These are phyloP conservation scores for Pythium pyrilobum DNA, from an alignment of 352 stramenopile genomes.

Conservation along the genomic window DNA sequence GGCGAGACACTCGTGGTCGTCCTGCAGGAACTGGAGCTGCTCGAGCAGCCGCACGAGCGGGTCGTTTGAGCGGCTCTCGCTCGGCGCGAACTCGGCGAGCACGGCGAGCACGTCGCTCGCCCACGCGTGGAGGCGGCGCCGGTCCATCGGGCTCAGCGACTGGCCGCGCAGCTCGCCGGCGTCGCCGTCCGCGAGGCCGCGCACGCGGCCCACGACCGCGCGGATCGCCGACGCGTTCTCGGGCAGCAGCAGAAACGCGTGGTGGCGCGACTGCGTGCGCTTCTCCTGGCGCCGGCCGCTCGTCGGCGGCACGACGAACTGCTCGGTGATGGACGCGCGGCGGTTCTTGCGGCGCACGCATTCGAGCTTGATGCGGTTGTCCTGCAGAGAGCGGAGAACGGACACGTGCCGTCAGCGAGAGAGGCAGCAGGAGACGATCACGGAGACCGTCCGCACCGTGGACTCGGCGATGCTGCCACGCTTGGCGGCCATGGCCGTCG, in stretches of 20 bases:
- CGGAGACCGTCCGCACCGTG: background rate
- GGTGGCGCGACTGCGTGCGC: slow-evolving; percentile 33
- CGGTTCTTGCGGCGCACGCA: slow-evolving; percentile 45
- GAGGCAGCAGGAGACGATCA: background rate
- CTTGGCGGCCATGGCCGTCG: slow-evolving; percentile 4
- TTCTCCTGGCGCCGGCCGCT: slow-evolving; percentile 42
- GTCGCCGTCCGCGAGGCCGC: slow-evolving; percentile 25
- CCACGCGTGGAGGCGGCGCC: slow-evolving; percentile 40
- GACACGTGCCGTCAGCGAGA: too few species aligned
- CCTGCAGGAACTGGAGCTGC: slow-evolving; percentile 49
- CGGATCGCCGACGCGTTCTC: slow-evolving; percentile 50
- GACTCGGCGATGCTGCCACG: background rate
- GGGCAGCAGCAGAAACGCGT: slow-evolving; percentile 40
- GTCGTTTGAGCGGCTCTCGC: slow-evolving; percentile 36
- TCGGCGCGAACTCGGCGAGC: slow-evolving; percentile 40
- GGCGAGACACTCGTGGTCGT: slow-evolving; percentile 47
- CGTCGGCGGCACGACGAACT: slow-evolving; percentile 35
- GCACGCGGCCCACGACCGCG: slow-evolving; percentile 35
- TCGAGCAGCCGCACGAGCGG: slow-evolving; percentile 44
- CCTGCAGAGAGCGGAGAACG: slow-evolving; percentile 19
- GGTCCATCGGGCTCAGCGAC: slow-evolving; percentile 45
- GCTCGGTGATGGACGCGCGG: slow-evolving; percentile 37
- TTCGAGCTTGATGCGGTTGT: slow-evolving; percentile 55
- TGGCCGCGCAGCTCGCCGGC: slow-evolving; percentile 8
- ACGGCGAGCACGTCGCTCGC: slow-evolving; percentile 30